Evolutionary conservation across 441 rosid genomes (phyloP).

Genomic region (Mallotus repandus): DNA sequence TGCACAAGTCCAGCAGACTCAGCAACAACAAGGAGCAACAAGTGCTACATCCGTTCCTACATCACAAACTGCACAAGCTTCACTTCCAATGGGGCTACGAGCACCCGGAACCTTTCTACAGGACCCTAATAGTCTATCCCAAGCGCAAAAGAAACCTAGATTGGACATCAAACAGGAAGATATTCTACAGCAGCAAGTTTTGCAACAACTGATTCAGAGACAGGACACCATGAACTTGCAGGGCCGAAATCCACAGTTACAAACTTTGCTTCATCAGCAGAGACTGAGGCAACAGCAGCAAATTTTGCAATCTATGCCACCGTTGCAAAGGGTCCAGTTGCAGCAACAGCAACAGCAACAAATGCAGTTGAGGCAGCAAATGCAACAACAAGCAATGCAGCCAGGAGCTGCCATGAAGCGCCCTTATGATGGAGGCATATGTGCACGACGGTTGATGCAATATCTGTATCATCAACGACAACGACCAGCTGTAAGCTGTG

Average conservation of each 20-base stretch:
- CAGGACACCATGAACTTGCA: slow-evolving; percentile 78
- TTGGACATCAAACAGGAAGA: slow-evolving; percentile 88
- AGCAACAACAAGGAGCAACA: slow-evolving; percentile 67
- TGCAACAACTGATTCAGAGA: slow-evolving; percentile 83
- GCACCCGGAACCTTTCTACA: slow-evolving; percentile 67
- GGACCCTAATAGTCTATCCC: slow-evolving; percentile 64
- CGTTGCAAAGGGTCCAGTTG: slow-evolving; percentile 73
- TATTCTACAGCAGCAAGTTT: slow-evolving; percentile 75
- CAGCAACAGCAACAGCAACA: slow-evolving; percentile 57
- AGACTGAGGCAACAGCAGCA: slow-evolving; percentile 72
- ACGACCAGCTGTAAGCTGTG: slow-evolving; percentile 70
- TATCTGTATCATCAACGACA: slow-evolving; percentile 95
- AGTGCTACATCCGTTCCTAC: slow-evolving; percentile 73
- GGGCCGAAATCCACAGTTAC: slow-evolving; percentile 71
- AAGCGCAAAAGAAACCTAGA: slow-evolving; percentile 74
- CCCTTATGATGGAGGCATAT: slow-evolving; percentile 74
- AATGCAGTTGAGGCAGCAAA: slow-evolving; percentile 70
- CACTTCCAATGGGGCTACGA: slow-evolving; percentile 56
- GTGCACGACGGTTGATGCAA: slow-evolving; percentile 96
- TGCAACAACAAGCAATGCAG: slow-evolving; percentile 88
- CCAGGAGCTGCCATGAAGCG: slow-evolving; percentile 51
- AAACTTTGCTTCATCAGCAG: slow-evolving; percentile 73
- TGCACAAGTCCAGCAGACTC: slow-evolving; percentile 54
- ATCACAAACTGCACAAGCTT: slow-evolving; percentile 58
- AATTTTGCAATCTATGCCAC: slow-evolving; percentile 77